These are phyloP conservation scores for Reticulascus tulasneorum DNA, from an alignment of 2,329 filamentous ascomycete genomes.

Conservation along the genomic window DNA sequence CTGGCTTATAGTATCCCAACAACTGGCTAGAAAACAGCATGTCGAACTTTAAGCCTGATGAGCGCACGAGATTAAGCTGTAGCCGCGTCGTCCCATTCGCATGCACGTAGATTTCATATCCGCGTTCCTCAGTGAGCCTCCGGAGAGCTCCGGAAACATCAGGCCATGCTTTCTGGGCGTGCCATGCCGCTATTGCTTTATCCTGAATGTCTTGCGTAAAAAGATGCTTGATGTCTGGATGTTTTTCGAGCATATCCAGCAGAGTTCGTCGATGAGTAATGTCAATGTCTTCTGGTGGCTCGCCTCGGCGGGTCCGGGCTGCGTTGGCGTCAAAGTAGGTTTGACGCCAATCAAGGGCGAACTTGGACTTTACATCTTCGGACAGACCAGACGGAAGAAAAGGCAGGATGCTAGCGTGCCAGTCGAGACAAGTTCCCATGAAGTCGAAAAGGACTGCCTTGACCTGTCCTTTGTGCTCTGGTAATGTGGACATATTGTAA, in stretches of 20 bases:
- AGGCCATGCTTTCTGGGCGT: conserved; percentile 45
- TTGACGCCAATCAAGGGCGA: conserved; percentile 48
- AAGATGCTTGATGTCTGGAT: conserved; percentile 4
- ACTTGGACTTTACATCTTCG: conserved; percentile 24
- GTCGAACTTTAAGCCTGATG: conserved; percentile 43
- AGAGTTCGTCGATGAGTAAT: conserved; percentile 40
- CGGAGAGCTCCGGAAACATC: conserved; percentile 41
- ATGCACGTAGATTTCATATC: conserved; percentile 43
- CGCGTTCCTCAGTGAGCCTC: conserved; percentile 28
- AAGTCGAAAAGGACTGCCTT: conserved; percentile 53
- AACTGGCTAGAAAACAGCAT: conserved; percentile 51
- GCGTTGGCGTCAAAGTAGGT: conserved; percentile 44
- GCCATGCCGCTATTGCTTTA: conserved; percentile 37
- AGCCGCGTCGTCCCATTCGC: conserved; percentile 53
- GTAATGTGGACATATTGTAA: no score
- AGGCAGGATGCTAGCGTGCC: conserved; percentile 38
- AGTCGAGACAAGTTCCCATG: conserved; percentile 56
- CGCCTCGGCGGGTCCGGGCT: conserved; percentile 27
- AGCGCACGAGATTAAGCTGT: conserved; percentile 47
- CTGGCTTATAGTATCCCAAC: conserved; percentile 45
- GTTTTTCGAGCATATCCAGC: conserved; percentile 27
- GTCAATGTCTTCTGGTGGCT: conserved; percentile 46
- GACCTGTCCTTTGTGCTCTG: no score
- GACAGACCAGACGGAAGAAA: conserved; percentile 30
- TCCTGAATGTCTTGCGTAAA: conserved; percentile 11